phyloP scores from a whole-genome alignment of 176 grass and related monocot genomes.

The Rhynchospora breviuscula region DNA sequence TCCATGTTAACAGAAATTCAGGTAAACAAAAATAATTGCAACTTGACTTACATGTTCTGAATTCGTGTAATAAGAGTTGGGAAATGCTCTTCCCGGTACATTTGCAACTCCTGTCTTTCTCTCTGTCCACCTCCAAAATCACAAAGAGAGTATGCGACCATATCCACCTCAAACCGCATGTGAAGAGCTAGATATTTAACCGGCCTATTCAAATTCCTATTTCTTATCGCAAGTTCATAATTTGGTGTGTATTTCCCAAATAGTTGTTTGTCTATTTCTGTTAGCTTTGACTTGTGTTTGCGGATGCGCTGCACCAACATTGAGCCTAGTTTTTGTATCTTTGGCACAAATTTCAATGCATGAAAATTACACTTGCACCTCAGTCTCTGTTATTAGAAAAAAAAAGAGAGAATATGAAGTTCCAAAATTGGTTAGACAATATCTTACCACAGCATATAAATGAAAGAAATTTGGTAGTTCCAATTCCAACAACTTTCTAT shows the following conservation, averaged over 20 bases:
- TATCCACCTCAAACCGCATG: slow-evolving; percentile 95
- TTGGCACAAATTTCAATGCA: slow-evolving; percentile 73
- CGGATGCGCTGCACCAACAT: slow-evolving; percentile 77
- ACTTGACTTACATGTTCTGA: slow-evolving; percentile 43
- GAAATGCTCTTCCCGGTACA: slow-evolving; percentile 80
- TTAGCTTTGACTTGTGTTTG: slow-evolving; percentile 39
- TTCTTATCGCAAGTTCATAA: neutral
- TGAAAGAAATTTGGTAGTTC: neutral
- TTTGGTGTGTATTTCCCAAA: slow-evolving; percentile 49
- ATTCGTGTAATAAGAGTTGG: slow-evolving; percentile 49
- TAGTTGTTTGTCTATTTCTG: slow-evolving; percentile 64
- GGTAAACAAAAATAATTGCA: neutral
- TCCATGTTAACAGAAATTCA: neutral
- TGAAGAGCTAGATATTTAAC: slow-evolving; percentile 76
- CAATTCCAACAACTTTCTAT: neutral
- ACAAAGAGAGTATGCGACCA: slow-evolving; percentile 96
- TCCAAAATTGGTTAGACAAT: neutral
- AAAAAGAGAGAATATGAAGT: neutral
- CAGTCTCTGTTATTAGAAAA: slow-evolving; percentile 47
- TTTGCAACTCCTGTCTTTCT: slow-evolving; percentile 66
- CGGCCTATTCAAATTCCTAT: slow-evolving; percentile 14
- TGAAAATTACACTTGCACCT: slow-evolving; percentile 98
- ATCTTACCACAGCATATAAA: neutral
- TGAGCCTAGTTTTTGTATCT: slow-evolving; percentile 62
- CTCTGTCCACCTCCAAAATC: slow-evolving; percentile 79